Evolutionary conservation across 1,284 basidiomycete genomes (phyloP).

Genomic region (Irpex lacteus): DNA sequence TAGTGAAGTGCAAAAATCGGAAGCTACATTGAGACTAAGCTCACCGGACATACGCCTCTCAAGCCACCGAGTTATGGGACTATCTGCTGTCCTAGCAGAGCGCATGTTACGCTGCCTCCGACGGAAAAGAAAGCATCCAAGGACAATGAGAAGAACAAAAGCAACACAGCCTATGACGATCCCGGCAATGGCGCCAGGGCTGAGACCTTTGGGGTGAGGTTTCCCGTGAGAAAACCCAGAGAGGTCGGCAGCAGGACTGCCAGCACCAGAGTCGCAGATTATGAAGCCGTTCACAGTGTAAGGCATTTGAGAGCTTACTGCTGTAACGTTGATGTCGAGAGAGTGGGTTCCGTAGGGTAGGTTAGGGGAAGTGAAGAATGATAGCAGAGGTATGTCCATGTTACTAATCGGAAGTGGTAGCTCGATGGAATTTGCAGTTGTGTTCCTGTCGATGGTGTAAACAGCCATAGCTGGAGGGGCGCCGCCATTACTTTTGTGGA

Average conservation of each 20-base stretch:
- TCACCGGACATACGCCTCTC: conserved; percentile 13
- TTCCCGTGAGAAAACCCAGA: neutral
- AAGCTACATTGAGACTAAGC: neutral
- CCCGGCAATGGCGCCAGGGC: conserved; percentile 14
- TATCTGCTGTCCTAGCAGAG: conserved; percentile 10
- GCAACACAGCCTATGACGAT: conserved; percentile 17
- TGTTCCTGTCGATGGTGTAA: conserved; percentile 35
- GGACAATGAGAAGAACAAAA: conserved; percentile 12
- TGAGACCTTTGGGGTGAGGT: conserved; percentile 12
- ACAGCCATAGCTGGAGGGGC: conserved; percentile 35
- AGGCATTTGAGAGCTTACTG: conserved; percentile 25
- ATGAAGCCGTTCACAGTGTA: conserved; percentile 34
- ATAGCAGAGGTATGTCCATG: conserved; percentile 35
- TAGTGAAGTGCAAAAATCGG: neutral
- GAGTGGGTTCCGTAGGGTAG: conserved; percentile 32
- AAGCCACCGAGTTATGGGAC: conserved; percentile 24
- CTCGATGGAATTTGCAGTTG: conserved; percentile 22
- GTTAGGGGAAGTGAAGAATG: conserved; percentile 36
- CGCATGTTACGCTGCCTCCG: conserved; percentile 13
- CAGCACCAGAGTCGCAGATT: conserved; percentile 26
- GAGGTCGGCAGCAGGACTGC: neutral
- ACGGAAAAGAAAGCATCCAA: conserved; percentile 14
- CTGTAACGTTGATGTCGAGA: conserved; percentile 36
- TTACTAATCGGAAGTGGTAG: conserved; percentile 35
- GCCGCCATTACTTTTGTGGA: conserved; percentile 35